Evolutionary conservation across 2,329 filamentous ascomycete species (phyloP).

Genomic region (Apiospora pterosperma): DNA sequence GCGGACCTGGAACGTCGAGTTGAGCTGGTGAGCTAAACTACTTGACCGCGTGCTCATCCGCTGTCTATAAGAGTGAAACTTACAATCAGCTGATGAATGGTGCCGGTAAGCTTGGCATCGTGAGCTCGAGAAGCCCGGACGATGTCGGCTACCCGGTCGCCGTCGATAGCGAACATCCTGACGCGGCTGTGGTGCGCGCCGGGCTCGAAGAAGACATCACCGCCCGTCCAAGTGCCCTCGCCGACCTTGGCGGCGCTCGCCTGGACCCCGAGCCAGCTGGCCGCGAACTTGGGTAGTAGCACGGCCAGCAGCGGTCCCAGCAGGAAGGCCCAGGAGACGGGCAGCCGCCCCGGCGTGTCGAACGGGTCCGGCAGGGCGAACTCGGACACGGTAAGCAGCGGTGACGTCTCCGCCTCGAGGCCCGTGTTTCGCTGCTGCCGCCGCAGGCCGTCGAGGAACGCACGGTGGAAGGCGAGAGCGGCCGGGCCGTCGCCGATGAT

Average conservation of each 20-base stretch:
- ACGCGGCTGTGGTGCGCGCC: constrained; percentile 25
- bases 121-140: constrained; percentile 28
- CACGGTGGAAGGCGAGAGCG: constrained; percentile 37
- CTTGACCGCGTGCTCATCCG: too few species aligned
- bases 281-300: constrained; percentile 32
- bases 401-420: background rate
- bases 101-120: constrained; percentile 36
- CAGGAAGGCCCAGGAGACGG: constrained; percentile 41
- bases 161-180: constrained; percentile 27
- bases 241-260: constrained; percentile 21
- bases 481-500: constrained; percentile 39
- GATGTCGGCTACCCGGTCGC: constrained; percentile 20
- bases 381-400: constrained; percentile 7
- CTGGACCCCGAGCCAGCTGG: constrained; percentile 27
- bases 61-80: background rate
- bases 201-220: constrained; percentile 22
- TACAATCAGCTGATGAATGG: constrained; percentile 34
- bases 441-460: constrained; percentile 28
- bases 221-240: constrained; percentile 30
- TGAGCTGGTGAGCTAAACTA: background rate
- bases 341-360: constrained; percentile 33
- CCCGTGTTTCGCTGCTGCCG: background rate
- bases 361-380: constrained; percentile 30
- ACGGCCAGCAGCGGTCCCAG: constrained; percentile 34
- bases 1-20: constrained; percentile 14